Base-by-base conservation (phyloP, 495 filamentous ascomycete genomes). In the Daldinia grandis region DNA sequence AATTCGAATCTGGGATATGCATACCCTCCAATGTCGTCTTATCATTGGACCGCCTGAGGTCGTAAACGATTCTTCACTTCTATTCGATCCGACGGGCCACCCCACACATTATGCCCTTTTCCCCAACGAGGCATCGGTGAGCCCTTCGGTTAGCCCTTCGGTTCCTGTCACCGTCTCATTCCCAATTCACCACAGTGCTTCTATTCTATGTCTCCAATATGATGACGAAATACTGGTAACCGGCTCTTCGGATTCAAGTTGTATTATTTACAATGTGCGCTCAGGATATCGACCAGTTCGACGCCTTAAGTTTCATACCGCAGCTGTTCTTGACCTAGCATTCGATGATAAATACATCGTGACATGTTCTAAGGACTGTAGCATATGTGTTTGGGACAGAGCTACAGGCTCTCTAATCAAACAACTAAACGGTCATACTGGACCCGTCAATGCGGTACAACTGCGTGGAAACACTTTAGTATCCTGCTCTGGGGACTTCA, bases 401-500 rank as follows among this genome's bases (percentile, higher is more conserved):
- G 78, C 84, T 12, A 95, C 92, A 0, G 91, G 92, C 47, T 81
- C 80, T 4, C 82, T 94, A 21, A 78, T 95, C 47, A 90, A 90
- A 66, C 90, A 90, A 71, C 84, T 99, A 40, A 83, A 84, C 40
- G 95, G 95, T 5, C 95, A 99, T 78, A 81, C 85, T 0, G 96
- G 94, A 0, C 95, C 95, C 3, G 95, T 99, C 50, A 99, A 99
- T 72, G 95, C 95, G 8, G 92, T 99, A 3, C 93, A 97, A 75
- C 85, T 99, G 67, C 91, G 94, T 54, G 95, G 93, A 62, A 93
- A 98, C 76, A 89, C 93, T 8, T 87, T 97, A 28, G 94, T 97
- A 19, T 94, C 91, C 17, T 97, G 94, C 70, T 93, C 91, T 70
- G 96, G 95, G 42, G 96, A 99, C 77, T 94, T 95, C 53, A 84